phyloP scores from a whole-genome alignment of 2,329 filamentous ascomycete genomes.

The Fusarium graminum region DNA sequence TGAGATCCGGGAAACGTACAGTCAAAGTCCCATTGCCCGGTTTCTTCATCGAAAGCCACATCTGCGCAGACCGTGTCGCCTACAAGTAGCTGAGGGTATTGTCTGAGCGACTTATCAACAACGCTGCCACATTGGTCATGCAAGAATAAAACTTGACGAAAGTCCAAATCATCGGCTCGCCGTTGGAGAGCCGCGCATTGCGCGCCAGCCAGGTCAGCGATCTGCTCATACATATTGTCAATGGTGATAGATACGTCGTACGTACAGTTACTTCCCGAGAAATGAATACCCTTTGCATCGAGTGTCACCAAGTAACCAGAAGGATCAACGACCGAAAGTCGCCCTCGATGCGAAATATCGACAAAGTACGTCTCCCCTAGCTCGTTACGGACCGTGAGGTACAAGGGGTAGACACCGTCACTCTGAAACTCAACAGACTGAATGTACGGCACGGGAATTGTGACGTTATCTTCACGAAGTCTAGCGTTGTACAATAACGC shows the following conservation, averaged over 20 bases:
- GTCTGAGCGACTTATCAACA: conserved; percentile 46
- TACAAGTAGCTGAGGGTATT: conserved; percentile 51
- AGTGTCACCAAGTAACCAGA: conserved; percentile 52
- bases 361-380: conserved; percentile 49
- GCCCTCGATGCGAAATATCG: conserved; percentile 53
- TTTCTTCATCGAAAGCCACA: conserved; percentile 46
- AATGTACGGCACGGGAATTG: conserved; percentile 55
- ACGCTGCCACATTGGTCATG: conserved; percentile 54
- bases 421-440: conserved; percentile 54
- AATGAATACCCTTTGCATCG: conserved; percentile 53
- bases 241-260: conserved; percentile 53
- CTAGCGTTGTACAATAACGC: conserved; percentile 52
- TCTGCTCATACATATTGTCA: conserved; percentile 52
- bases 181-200: conserved; percentile 48
- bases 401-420: conserved; percentile 52
- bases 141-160: conserved; percentile 52
- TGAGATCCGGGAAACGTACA: conserved; percentile 54
- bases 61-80: conserved; percentile 52
- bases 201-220: conserved; percentile 50
- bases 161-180: conserved; percentile 48
- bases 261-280: conserved; percentile 52
- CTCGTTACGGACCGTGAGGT: conserved; percentile 52
- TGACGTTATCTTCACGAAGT: conserved; percentile 49
- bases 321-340: conserved; percentile 51
- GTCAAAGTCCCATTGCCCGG: conserved; percentile 53